These are phyloP conservation scores for Dictyostelium citrinum DNA, from an alignment of 78 protist genomes.

Conservation along the genomic window DNA sequence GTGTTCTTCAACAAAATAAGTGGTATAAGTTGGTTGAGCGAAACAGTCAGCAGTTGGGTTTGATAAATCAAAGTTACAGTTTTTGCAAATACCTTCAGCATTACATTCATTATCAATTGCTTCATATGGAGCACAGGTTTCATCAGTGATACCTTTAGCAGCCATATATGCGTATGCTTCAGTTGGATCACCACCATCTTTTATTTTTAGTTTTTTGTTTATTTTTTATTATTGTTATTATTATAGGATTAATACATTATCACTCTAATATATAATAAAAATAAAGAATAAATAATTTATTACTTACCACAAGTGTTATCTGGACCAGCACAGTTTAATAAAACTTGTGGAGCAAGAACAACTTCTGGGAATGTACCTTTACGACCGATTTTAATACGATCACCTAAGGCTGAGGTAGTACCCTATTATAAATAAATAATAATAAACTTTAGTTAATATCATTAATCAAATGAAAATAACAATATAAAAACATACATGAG, in stretches of 20 bases:
- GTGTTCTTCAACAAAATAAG: conserved; percentile 83
- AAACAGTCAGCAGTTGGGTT: conserved; percentile 75
- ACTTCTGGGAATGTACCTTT: conserved; percentile 76
- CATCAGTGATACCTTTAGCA: conserved; percentile 85
- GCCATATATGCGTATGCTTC: conserved; percentile 73
- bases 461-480: not conserved
- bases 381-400: conserved; percentile 91
- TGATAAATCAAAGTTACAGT: conserved; percentile 85
- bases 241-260: too few relatives aligned
- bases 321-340: conserved; percentile 90
- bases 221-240: not conserved
- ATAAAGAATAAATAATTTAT: not conserved
- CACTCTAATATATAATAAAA: too few relatives aligned
- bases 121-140: conserved; percentile 75
- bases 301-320: conserved; percentile 76
- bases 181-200: conserved; percentile 84
- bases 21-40: conserved; percentile 81
- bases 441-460: not conserved
- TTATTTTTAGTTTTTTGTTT: not conserved
- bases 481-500: not conserved
- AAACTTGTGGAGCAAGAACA: conserved; percentile 85
- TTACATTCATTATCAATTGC: conserved; percentile 80
- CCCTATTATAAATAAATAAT: conserved; percentile 36
- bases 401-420: conserved; percentile 80
- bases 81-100: conserved; percentile 81